Conservation (phyloP, 768 basidiomycete genomes). For the Tephrocybe sp. region DNA sequence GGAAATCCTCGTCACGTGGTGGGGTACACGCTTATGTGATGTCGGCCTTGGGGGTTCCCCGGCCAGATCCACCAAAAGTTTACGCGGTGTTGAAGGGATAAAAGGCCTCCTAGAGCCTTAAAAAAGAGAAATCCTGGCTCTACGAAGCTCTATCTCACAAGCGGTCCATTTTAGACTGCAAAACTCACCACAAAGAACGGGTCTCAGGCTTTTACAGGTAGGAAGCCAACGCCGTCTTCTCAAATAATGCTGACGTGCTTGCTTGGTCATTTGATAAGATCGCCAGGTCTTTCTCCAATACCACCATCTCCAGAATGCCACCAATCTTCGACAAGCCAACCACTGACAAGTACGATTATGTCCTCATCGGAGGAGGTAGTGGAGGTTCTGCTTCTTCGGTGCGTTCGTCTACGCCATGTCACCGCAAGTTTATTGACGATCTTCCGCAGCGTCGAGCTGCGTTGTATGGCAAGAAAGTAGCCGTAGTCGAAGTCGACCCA, state of each 20-base stretch:
- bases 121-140: slow-evolving; percentile 25
- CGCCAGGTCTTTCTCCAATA: slow-evolving; percentile 41
- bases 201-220: slow-evolving; percentile 18
- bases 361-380: slow-evolving; percentile 91
- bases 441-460: slow-evolving; percentile 80
- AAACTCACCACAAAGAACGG: slow-evolving; percentile 13
- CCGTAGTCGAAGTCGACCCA: slow-evolving; percentile 75
- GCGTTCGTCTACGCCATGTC: slow-evolving; percentile 24
- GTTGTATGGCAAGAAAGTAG: slow-evolving; percentile 89
- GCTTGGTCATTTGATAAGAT: slow-evolving; percentile 37
- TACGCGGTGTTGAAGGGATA: slow-evolving; percentile 16
- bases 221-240: slow-evolving; percentile 1
- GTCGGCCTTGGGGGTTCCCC: background rate
- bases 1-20: slow-evolving; percentile 2
- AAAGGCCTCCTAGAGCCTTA: slow-evolving; percentile 22
- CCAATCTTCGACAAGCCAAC: slow-evolving; percentile 63
- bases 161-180: slow-evolving; percentile 8
- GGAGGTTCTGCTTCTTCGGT: slow-evolving; percentile 90
- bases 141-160: slow-evolving; percentile 17
- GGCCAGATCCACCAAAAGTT: slow-evolving; percentile 10
- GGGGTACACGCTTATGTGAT: slow-evolving; percentile 1
- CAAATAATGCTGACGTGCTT: slow-evolving; percentile 16
- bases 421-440: background rate
- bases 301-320: slow-evolving; percentile 54
- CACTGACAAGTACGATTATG: slow-evolving; percentile 72